Conservation (phyloP, 257 asterid genomes). For the Solanum tacnaense region DNA sequence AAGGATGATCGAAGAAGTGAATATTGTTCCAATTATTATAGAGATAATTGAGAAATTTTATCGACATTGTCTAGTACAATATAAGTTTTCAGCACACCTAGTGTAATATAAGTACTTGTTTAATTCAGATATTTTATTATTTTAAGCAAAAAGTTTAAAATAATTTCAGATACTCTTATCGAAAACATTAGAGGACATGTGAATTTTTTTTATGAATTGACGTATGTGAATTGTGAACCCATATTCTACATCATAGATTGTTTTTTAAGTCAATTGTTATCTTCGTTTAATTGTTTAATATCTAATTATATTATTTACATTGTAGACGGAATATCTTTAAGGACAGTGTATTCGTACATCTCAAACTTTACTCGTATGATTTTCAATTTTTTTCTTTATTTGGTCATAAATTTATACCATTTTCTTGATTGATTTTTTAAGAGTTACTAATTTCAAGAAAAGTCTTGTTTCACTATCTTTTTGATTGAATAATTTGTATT, state of each 20-base stretch:
- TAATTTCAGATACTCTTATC: neutral
- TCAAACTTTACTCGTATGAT: no score
- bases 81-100: neutral
- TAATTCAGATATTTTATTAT: no score
- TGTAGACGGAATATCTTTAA: no score
- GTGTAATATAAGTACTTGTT: neutral
- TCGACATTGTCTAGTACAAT: neutral
- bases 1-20: neutral
- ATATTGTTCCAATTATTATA: neutral
- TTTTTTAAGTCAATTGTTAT: no score
- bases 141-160: neutral
- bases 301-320: no score
- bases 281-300: neutral
- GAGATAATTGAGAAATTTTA: neutral
- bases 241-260: neutral
- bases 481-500: no score
- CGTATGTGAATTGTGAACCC: neutral
- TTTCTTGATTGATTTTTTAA: neutral
- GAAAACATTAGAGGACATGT: no score
- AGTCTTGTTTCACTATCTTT: neutral
- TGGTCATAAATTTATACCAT: neutral
- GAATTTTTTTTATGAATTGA: no score
- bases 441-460: neutral
- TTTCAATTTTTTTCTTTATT: no score
- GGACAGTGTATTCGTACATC: rapidly evolving